phyloP scores from a whole-genome alignment of 2,329 filamentous ascomycete genomes.

The Fusarium neocosmosporiellum region DNA sequence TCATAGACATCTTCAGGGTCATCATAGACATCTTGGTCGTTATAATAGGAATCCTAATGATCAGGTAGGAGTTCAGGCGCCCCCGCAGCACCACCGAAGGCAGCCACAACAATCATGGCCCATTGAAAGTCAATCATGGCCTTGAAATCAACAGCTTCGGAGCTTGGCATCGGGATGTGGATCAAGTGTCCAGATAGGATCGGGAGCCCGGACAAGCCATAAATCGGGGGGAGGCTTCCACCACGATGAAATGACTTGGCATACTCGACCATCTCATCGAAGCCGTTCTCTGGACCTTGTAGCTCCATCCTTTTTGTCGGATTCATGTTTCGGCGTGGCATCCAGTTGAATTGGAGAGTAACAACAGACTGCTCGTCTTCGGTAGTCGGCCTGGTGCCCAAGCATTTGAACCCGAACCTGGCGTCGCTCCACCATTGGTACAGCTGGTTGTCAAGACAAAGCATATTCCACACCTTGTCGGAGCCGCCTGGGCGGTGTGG shows the following conservation, averaged over 20 bases:
- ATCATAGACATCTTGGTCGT: background rate
- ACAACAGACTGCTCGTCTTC: background rate
- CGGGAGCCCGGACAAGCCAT: background rate
- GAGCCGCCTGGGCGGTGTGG: background rate
- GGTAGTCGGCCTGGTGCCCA: background rate
- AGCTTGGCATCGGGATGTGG: background rate
- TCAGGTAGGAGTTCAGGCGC: background rate
- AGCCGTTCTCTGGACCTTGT: background rate
- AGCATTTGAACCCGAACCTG: background rate
- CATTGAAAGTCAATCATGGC: slow-evolving; percentile 5
- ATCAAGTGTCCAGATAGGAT: background rate
- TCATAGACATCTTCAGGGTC: background rate
- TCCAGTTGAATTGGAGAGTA: slow-evolving; percentile 15
- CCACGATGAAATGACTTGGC: background rate
- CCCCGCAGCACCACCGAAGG: background rate
- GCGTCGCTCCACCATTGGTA: background rate
- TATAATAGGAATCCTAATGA: background rate
- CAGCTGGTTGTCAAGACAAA: background rate
- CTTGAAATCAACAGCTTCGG: background rate
- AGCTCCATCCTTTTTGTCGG: background rate
- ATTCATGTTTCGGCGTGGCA: background rate
- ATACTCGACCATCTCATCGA: background rate
- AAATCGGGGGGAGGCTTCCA: background rate
- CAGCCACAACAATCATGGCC: background rate
- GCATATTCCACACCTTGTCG: slow-evolving; percentile 11